Evolutionary conservation across 1,139 yeast species (phyloP), one percentile per base, ranked within the genome.

Genomic region (Martiniozyma asiatica): DNA sequence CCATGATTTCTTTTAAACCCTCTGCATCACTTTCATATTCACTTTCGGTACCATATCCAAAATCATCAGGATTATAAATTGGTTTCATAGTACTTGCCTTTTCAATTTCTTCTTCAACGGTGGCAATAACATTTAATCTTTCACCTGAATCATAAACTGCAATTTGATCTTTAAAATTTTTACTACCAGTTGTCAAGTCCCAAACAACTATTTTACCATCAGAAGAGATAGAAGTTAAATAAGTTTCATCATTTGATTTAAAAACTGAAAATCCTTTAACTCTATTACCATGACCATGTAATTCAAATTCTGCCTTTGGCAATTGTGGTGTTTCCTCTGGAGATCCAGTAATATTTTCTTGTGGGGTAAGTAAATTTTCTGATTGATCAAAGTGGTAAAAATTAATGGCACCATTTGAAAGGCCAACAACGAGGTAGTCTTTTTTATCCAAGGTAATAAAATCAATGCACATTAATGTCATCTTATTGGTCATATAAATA

Each of bases 131-230:
- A 53, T 84, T 89, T 39, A 89, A 66, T 48, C 98, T 67, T 56
- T 89, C 96, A n/a, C 94, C 94, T 16, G 92, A 71, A 41, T 77
- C 84, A 53, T 85, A 87, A 2, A 84, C 92, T 0, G 96, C 96
- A 14, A 84, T 66, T 53, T 85, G 94, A 44, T 81, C 94, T 43
- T 66, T 65, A 1, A 59, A 47, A 4, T 58, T 45, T 45, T 81
- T 55, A 47, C 84, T 79, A n/a, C n/a, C n/a, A n/a, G n/a, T n/a
- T n/a, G n/a, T n/a, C 47, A 87, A 58, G 48, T 85, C 80, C 95
- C 97, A 89, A 3, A 89, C 76, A 10, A 87, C 94, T 33, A 89
- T 75, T 46, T 72, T 79, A 23, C 98, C 97, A 52, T 89, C 97
- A 0, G 96, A 82, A 0, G 95, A 81, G 9, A 85, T 84, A 2